A percentile compares a stretch with the other conserved stretches of the same genome.
Evolutionary conservation across 176 grass and related monocot species (phyloP).

Genomic region (Otatea glauca): DNA sequence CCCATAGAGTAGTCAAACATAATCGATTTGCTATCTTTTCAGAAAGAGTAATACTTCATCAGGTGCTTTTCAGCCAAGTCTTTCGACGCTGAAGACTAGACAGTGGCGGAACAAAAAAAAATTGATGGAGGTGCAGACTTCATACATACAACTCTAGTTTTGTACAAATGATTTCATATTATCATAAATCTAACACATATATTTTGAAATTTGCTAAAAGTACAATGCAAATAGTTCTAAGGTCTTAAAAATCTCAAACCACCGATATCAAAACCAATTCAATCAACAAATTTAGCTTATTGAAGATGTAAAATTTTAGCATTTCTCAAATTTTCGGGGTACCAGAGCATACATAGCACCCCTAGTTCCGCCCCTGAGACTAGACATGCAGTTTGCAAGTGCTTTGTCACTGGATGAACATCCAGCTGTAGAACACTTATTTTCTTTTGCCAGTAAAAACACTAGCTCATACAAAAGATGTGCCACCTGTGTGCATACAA

Average conservation of each 20-base stretch:
- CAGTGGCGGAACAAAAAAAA: neutral
- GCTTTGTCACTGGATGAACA: neutral
- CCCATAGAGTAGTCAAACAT: neutral
- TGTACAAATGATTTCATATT: no score
- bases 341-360: no score
- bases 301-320: no score
- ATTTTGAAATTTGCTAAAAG: no score
- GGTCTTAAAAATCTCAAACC: no score
- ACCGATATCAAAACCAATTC: no score
- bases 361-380: neutral
- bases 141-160: no score
- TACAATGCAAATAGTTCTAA: no score
- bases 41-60: neutral
- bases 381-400: neutral
- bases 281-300: no score
- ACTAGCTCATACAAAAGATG: neutral
- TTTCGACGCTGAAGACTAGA: neutral
- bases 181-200: no score
- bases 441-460: neutral
- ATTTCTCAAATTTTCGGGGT: no score
- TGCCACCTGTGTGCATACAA: neutral
- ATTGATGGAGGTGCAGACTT: no score
- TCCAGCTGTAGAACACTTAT: neutral
- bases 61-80: neutral
- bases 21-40: neutral